phyloP scores from a whole-genome alignment of 2,329 filamentous ascomycete species.

The Trichoderma sp. region DNA sequence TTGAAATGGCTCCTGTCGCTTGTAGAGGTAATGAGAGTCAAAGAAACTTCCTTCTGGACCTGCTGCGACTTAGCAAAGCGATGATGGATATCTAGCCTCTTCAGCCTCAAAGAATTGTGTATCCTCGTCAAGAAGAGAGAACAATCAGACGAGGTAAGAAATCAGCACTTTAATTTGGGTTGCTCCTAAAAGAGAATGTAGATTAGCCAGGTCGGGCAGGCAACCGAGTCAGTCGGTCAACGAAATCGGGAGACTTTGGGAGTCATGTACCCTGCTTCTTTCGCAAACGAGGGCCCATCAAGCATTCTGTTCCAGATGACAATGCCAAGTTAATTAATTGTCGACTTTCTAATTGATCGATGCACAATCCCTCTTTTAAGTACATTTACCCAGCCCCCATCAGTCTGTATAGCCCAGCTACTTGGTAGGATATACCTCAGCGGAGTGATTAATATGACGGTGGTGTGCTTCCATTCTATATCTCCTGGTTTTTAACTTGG shows the following conservation, averaged over 20 bases:
- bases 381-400: too few relatives aligned
- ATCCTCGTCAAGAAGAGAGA: background rate
- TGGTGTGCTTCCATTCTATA: background rate
- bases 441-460: too few relatives aligned
- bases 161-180: background rate
- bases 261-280: background rate
- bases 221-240: background rate
- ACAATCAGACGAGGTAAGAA: background rate
- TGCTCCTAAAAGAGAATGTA: background rate
- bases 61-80: background rate
- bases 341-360: background rate
- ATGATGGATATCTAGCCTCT: background rate
- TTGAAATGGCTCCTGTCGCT: background rate
- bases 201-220: background rate
- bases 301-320: background rate
- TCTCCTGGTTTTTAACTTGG: background rate
- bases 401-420: too few relatives aligned
- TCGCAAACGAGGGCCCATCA: background rate
- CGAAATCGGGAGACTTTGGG: background rate
- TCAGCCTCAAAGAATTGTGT: background rate
- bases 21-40: background rate
- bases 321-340: background rate
- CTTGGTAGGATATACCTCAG: too few relatives aligned
- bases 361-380: too few relatives aligned
- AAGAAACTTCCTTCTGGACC: background rate